Percentiles rank a stretch among this genome's conserved stretches.
Evolutionary conservation across 352 stramenopile genomes (phyloP).

Genomic region (Pythium periplocum): DNA sequence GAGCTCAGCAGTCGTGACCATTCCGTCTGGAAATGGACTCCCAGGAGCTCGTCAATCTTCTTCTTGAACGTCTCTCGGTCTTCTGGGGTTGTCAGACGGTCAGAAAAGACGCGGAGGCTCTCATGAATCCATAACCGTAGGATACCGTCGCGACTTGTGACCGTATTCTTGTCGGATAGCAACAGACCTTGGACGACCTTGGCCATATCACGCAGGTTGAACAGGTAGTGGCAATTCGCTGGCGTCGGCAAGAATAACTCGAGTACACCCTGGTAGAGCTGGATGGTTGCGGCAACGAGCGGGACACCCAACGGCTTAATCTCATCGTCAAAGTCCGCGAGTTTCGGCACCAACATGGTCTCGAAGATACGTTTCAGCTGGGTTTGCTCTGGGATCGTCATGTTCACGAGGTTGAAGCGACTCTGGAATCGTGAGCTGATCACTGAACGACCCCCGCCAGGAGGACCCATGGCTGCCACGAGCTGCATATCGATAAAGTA

Average conservation of each 20-base stretch:
- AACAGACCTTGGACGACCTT: slow-evolving; percentile 85
- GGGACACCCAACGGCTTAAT: slow-evolving; percentile 74
- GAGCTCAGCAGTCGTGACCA: slow-evolving; percentile 56
- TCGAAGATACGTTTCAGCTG: slow-evolving; percentile 88
- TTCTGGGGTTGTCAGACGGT: slow-evolving; percentile 85
- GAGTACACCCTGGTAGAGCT: slow-evolving; percentile 81
- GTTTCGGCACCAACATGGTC: slow-evolving; percentile 82
- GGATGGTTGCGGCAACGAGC: slow-evolving; percentile 79
- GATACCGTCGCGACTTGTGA: slow-evolving; percentile 65
- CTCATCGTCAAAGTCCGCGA: slow-evolving; percentile 85
- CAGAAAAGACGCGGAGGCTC: slow-evolving; percentile 84
- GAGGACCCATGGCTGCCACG: slow-evolving; percentile 84
- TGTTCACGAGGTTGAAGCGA: slow-evolving; percentile 90
- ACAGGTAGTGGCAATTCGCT: slow-evolving; percentile 87
- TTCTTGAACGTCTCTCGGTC: slow-evolving; percentile 90
- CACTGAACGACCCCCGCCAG: slow-evolving; percentile 80
- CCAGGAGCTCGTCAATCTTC: slow-evolving; percentile 73
- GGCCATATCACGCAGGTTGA: slow-evolving; percentile 87
- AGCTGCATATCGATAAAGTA: slow-evolving; percentile 91
- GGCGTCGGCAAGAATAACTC: slow-evolving; percentile 86
- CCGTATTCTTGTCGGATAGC: slow-evolving; percentile 65
- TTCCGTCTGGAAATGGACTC: slow-evolving; percentile 75
- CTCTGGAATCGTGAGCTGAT: slow-evolving; percentile 89
- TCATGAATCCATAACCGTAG: slow-evolving; percentile 90
- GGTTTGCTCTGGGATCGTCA: slow-evolving; percentile 80